Conservation (phyloP, 768 basidiomycete species). For the Lentinula boryana region DNA sequence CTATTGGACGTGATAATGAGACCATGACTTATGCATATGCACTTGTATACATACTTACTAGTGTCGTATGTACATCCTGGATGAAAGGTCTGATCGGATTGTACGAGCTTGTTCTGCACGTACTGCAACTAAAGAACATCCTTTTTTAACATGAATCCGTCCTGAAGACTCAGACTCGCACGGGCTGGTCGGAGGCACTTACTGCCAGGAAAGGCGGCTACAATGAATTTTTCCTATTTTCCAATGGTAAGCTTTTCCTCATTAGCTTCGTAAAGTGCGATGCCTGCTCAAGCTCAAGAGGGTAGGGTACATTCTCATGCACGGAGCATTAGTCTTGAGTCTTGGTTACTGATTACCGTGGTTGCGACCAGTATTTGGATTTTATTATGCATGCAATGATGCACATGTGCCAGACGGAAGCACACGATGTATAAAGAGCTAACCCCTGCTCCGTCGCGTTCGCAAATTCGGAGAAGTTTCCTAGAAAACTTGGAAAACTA, state of each 20-base stretch:
- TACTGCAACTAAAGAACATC: background rate
- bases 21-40: background rate
- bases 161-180: background rate
- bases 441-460: background rate
- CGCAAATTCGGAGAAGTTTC: background rate
- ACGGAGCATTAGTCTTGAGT: background rate
- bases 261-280: background rate
- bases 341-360: background rate
- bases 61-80: background rate
- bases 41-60: background rate
- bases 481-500: background rate
- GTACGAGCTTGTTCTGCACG: background rate
- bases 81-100: background rate
- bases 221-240: background rate
- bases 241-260: background rate
- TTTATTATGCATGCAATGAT: background rate
- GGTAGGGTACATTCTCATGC: background rate
- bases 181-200: constrained; percentile 1
- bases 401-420: background rate
- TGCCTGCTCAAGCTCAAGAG: background rate
- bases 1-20: background rate
- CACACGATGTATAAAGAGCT: background rate
- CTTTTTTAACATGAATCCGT: background rate
- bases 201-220: background rate
- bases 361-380: background rate